A percentile compares a stretch with the other conserved stretches of the same genome.
phyloP scores from a whole-genome alignment of 2,329 filamentous ascomycete genomes.

The Cryphonectria parasitica region DNA sequence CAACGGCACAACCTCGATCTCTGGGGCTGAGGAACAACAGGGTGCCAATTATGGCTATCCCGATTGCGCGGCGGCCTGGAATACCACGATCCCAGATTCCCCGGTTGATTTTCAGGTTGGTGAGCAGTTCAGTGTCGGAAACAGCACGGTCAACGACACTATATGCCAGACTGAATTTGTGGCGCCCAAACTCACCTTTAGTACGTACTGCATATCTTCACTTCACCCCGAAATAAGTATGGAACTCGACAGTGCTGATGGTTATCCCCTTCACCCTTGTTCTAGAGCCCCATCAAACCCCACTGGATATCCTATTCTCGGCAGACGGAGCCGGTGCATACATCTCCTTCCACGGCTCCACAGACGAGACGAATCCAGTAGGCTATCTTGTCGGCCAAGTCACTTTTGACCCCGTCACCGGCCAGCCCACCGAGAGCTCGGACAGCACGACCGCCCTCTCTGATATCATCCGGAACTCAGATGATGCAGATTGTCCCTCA shows the following conservation, averaged over 20 bases:
- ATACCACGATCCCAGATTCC: constrained; percentile 50
- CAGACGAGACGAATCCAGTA: constrained; percentile 47
- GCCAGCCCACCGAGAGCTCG: constrained; percentile 43
- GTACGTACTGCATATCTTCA: background rate
- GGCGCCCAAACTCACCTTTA: constrained; percentile 57
- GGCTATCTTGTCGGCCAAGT: constrained; percentile 51
- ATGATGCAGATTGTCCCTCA: constrained; percentile 57
- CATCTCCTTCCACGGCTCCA: constrained; percentile 66
- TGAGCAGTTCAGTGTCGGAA: constrained; percentile 51
- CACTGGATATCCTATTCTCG: constrained; percentile 71
- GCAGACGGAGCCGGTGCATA: constrained; percentile 61
- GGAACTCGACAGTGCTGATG: background rate
- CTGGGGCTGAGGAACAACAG: constrained; percentile 32
- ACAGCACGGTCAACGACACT: constrained; percentile 45
- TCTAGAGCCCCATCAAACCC: constrained; percentile 62
- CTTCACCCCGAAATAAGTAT: background rate
- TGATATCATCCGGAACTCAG: constrained; percentile 59
- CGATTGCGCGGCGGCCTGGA: constrained; percentile 67
- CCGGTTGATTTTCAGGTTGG: constrained; percentile 47
- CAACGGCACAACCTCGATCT: constrained; percentile 47
- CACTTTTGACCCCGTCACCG: constrained; percentile 43
- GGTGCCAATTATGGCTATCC: constrained; percentile 48
- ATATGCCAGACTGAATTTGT: constrained; percentile 48
- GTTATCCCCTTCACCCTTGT: background rate
- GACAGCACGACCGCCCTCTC: constrained; percentile 51